These are phyloP conservation scores for Colletotrichum sp. DNA, from an alignment of 2,329 filamentous ascomycete genomes.

Conservation along the genomic window DNA sequence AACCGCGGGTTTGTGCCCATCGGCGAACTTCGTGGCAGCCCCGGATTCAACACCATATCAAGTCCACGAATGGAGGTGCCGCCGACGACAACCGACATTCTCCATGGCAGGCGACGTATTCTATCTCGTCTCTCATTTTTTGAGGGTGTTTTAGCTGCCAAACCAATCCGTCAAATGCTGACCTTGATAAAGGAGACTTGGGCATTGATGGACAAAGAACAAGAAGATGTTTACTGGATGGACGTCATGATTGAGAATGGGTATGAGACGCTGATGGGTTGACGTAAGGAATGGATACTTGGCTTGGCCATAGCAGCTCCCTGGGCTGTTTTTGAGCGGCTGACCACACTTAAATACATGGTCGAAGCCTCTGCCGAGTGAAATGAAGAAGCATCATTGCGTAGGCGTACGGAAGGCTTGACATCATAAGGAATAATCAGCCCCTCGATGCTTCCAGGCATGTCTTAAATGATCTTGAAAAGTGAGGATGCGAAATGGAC, in stretches of 20 bases:
- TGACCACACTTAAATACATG: neutral
- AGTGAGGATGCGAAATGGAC: neutral
- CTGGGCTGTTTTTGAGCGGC: neutral
- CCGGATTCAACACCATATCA: neutral
- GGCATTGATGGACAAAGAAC: slow-evolving; percentile 30
- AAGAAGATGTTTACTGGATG: slow-evolving; percentile 45
- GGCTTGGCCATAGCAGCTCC: neutral
- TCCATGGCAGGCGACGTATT: slow-evolving; percentile 39
- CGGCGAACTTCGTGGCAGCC: neutral
- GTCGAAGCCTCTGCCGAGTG: neutral
- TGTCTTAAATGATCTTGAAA: neutral
- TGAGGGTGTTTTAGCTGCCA: slow-evolving; percentile 41
- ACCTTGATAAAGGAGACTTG: slow-evolving; percentile 47
- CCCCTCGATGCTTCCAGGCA: neutral
- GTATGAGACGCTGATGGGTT: slow-evolving; percentile 31
- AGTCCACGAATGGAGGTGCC: slow-evolving; percentile 30
- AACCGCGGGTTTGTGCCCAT: neutral
- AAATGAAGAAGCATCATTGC: neutral
- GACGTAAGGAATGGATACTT: neutral
- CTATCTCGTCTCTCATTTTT: slow-evolving; percentile 42
- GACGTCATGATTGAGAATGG: slow-evolving; percentile 33
- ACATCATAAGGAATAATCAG: neutral
- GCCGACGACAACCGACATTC: slow-evolving; percentile 32
- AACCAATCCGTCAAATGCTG: slow-evolving; percentile 43
- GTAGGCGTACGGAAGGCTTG: neutral